Conservation (phyloP, 495 filamentous ascomycete species). For the Ascobolus immersus region DNA sequence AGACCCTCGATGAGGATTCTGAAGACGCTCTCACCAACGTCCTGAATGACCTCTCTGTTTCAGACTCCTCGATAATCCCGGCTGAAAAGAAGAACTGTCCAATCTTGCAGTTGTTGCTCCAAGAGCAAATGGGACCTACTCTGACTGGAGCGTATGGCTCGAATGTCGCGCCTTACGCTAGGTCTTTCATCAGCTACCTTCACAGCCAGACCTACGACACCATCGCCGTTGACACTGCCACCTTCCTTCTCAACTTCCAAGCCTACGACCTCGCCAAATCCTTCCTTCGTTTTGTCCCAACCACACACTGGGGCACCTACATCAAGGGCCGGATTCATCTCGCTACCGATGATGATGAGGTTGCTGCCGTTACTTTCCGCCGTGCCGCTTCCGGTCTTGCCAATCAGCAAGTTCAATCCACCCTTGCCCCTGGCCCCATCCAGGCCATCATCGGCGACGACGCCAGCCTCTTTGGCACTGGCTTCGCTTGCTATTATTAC, state of each 20-base stretch:
- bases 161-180: too few relatives aligned
- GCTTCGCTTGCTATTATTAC: constrained; percentile 58
- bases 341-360: constrained; percentile 25
- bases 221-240: constrained; percentile 8
- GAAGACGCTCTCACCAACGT: constrained; percentile 11
- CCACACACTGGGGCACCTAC: constrained; percentile 53
- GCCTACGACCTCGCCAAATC: constrained; percentile 31
- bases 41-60: constrained; percentile 9
- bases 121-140: constrained; percentile 10
- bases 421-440: not conserved
- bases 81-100: constrained; percentile 7
- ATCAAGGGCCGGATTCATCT: constrained; percentile 61
- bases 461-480: constrained; percentile 21
- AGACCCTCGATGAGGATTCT: constrained; percentile 9
- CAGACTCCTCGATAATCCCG: constrained; percentile 8
- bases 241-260: constrained; percentile 16
- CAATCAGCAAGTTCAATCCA: not conserved
- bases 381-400: constrained; percentile 62
- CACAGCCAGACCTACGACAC: too few relatives aligned
- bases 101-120: constrained; percentile 12
- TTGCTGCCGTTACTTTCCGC: constrained; percentile 52
- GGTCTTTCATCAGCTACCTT: too few relatives aligned
- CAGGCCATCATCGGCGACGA: constrained; percentile 2
- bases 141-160: constrained; percentile 6
- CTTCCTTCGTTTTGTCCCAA: constrained; percentile 41